These are phyloP conservation scores for Hypoxylon sp. DNA, from an alignment of 2,329 filamentous ascomycete genomes.

Conservation along the genomic window DNA sequence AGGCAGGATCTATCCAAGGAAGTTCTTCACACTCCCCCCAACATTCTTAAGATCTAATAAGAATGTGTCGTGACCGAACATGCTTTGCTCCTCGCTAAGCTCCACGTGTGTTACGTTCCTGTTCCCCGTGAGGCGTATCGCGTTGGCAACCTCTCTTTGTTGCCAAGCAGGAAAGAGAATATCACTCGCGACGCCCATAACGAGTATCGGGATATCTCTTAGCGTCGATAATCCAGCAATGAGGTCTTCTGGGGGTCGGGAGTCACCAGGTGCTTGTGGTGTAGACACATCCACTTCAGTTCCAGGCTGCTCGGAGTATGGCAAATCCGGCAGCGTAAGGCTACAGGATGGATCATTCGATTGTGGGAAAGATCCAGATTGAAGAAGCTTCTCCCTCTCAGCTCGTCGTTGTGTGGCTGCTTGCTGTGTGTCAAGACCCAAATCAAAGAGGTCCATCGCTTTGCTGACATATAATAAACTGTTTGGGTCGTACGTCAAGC, in stretches of 20 bases:
- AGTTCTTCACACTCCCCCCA: slow-evolving; percentile 81
- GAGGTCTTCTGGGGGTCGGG: slow-evolving; percentile 78
- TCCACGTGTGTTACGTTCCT: slow-evolving; percentile 85
- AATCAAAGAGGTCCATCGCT: slow-evolving; percentile 97
- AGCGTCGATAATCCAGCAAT: slow-evolving; percentile 76
- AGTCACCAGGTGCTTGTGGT: slow-evolving; percentile 46
- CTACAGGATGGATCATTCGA: slow-evolving; percentile 68
- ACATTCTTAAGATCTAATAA: slow-evolving; percentile 91
- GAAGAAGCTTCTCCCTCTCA: slow-evolving; percentile 66
- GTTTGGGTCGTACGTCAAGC: slow-evolving; percentile 94
- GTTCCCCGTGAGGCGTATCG: slow-evolving; percentile 80
- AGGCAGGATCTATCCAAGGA: slow-evolving; percentile 65
- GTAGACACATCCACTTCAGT: slow-evolving; percentile 47
- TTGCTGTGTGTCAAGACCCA: slow-evolving; percentile 75
- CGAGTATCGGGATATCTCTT: slow-evolving; percentile 80
- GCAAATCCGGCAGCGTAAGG: slow-evolving; percentile 80
- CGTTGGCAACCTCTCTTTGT: slow-evolving; percentile 90
- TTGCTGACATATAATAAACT: slow-evolving; percentile 96
- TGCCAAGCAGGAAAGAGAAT: slow-evolving; percentile 99
- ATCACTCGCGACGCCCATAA: slow-evolving; percentile 94
- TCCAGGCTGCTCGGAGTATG: slow-evolving; percentile 81
- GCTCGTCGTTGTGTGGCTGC: slow-evolving; percentile 69
- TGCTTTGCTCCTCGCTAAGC: slow-evolving; percentile 89
- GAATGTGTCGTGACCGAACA: slow-evolving; percentile 98
- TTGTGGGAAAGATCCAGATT: slow-evolving; percentile 51